Percentiles rank a stretch among this genome's conserved stretches.
phyloP scores from a whole-genome alignment of 2,329 filamentous ascomycete genomes.

The Rutstroemia sydowiana region DNA sequence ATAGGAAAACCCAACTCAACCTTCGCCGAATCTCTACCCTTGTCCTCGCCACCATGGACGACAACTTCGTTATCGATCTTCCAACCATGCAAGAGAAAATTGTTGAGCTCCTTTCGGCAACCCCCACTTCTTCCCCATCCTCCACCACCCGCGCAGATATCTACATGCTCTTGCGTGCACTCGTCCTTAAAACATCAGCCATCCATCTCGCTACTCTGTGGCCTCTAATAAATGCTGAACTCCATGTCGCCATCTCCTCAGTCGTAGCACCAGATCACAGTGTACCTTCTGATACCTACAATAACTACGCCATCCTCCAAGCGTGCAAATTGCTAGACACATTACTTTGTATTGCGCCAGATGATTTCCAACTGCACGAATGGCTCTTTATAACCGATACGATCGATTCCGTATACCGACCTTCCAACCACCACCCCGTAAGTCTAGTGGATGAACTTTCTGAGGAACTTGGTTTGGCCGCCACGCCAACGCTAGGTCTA shows the following conservation, averaged over 20 bases:
- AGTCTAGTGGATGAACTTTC: constrained; percentile 81
- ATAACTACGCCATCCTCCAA: constrained; percentile 70
- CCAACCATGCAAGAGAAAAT: constrained; percentile 71
- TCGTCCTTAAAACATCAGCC: constrained; percentile 71
- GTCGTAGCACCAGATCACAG: constrained; percentile 61
- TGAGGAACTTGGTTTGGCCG: constrained; percentile 51
- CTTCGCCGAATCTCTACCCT: constrained; percentile 75
- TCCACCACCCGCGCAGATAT: constrained; percentile 83
- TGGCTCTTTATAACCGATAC: constrained; percentile 98
- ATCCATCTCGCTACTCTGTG: constrained; percentile 79
- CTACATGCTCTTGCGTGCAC: constrained; percentile 77
- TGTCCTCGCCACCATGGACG: constrained; percentile 66
- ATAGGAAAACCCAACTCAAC: constrained; percentile 85
- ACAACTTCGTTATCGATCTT: constrained; percentile 74
- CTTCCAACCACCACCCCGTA: constrained; percentile 58
- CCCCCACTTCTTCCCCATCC: constrained; percentile 82
- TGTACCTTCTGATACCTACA: constrained; percentile 62
- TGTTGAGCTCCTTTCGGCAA: constrained; percentile 78
- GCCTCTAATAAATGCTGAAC: constrained; percentile 81
- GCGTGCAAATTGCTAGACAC: constrained; percentile 90
- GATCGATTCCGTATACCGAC: constrained; percentile 87
- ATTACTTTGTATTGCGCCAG: constrained; percentile 76
- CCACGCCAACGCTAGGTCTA: constrained; percentile 12
- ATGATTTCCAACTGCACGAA: constrained; percentile 97
- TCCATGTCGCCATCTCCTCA: constrained; percentile 72